Percentiles rank a stretch among this genome's conserved stretches.
Conservation (phyloP, 2,329 filamentous ascomycete species). For the Delphinella strobiligena region DNA sequence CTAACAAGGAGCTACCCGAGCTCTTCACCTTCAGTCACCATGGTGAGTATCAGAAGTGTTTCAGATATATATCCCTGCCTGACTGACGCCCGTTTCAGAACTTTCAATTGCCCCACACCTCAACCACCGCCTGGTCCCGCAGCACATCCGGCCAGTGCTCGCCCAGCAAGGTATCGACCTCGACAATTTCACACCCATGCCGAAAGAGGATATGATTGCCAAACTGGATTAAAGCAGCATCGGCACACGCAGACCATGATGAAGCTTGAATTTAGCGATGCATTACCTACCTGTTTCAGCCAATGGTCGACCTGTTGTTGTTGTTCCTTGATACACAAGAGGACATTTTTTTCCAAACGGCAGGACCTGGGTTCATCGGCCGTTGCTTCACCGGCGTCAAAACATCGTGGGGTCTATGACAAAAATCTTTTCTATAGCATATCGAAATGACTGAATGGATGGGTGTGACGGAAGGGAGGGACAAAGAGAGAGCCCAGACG, state of each 20-base stretch:
- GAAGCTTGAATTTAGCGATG: conserved; percentile 8
- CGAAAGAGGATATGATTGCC: conserved; percentile 94
- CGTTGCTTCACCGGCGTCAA: background rate
- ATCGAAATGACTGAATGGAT: background rate
- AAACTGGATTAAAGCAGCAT: conserved; percentile 63
- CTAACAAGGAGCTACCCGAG: conserved; percentile 67
- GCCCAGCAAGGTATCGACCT: conserved; percentile 71
- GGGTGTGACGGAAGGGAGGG: background rate
- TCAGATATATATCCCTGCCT: conserved; percentile 9
- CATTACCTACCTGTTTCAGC: conserved; percentile 3
- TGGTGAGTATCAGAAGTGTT: conserved; percentile 46
- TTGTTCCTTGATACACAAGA: background rate
- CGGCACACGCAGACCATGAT: conserved; percentile 7
- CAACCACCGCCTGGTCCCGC: conserved; percentile 78
- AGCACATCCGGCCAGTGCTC: conserved; percentile 65
- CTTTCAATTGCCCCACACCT: conserved; percentile 86
- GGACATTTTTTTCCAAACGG: background rate
- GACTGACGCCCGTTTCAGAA: conserved; percentile 43
- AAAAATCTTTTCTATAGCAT: background rate
- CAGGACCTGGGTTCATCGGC: background rate
- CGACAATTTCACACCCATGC: conserved; percentile 81
- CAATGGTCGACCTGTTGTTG: background rate
- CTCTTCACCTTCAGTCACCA: conserved; percentile 92
- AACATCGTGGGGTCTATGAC: background rate
- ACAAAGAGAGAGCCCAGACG: background rate